Percentiles rank a stretch among this genome's conserved stretches.
phyloP scores from a whole-genome alignment of 148 eudicot genomes.

The Selenicereus undatus region DNA sequence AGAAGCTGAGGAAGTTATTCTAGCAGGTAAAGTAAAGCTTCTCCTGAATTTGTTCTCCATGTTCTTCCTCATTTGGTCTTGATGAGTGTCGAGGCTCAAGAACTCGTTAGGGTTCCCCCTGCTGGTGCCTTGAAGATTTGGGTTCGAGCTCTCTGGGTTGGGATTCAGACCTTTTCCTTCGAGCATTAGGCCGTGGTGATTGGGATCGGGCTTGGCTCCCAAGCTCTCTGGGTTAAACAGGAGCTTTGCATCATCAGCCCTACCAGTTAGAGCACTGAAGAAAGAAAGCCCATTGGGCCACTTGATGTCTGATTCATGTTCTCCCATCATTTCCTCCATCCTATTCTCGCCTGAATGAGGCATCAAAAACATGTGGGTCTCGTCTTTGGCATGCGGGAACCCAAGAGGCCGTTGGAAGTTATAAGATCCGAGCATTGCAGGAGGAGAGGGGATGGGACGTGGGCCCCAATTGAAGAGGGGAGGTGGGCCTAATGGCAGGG shows the following conservation, averaged over 20 bases:
- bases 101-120: conserved; percentile 56
- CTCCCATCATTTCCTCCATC: conserved; percentile 66
- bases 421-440: conserved; percentile 47
- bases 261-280: conserved; percentile 77
- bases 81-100: conserved; percentile 66
- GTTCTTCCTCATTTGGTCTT: conserved; percentile 49
- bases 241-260: conserved; percentile 67
- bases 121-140: conserved; percentile 21
- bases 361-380: conserved; percentile 74
- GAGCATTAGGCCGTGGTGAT: conserved; percentile 15
- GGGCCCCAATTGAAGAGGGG: conserved; percentile 76
- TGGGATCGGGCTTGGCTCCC: conserved; percentile 46
- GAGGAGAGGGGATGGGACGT: conserved; percentile 41
- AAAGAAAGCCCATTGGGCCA: conserved; percentile 88
- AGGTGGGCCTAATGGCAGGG: conserved; percentile 51
- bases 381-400: conserved; percentile 57
- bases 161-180: conserved; percentile 18
- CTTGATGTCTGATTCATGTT: conserved; percentile 70
- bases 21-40: conserved; percentile 79
- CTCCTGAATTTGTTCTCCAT: conserved; percentile 77
- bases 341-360: conserved; percentile 67
- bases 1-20: conserved; percentile 76
- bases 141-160: conserved; percentile 44
- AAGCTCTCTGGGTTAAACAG: conserved; percentile 59
- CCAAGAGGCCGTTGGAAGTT: conserved; percentile 59